Base-by-base conservation (phyloP, 2,329 filamentous ascomycete genomes). In the Verticillium longisporum region DNA sequence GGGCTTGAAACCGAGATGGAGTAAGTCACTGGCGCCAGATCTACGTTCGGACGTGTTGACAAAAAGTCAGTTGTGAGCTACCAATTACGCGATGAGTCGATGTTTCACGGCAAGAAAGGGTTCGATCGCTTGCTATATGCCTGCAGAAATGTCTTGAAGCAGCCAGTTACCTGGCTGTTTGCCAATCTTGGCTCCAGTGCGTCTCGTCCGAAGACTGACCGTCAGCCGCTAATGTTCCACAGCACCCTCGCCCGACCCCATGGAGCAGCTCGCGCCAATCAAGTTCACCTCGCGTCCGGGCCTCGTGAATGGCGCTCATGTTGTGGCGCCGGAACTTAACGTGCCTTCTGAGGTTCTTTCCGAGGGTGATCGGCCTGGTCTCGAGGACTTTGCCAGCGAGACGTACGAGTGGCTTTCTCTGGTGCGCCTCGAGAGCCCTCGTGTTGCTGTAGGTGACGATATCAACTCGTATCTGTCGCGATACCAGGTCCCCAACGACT, bases 51-150 rank as follows among this genome's bases (percentile, higher is more conserved):
- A 60, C n/a, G 33, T 45, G 41, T 71, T 78, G 62, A 78, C 63
- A 38, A 9, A 31, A 36, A 13, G 14, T 18, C 61, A 95, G 90
- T 88, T 33, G 84, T 98, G 55, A 86, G 94, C 67, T 80, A 89
- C 58, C 88, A 98, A 62, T 81, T 99, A 33, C 84, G 88, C 18
- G 78, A 82, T 5, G 83, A 87, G 1, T 87, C 87, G 0, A 97
- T 97, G 91, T 73, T 91, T 7, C 88, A 87, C 60, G 92, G 92
- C 3, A 95, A 92, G 72, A 92, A 89, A 65, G 89, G 87, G 0
- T 97, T 96, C 68, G 88, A 93, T 64, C 81, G 91, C 55, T 77
- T 97, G 14, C 72, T 88, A 6, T 90, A 90, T 80, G 91, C 92
- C 14, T 92, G 88, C 72, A 88, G 88, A 67, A 91, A 92, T 64